Evolutionary conservation across 495 filamentous ascomycete genomes (phyloP), one percentile per base, ranked within the genome.

Genomic region (Annulohypoxylon moriforme): DNA sequence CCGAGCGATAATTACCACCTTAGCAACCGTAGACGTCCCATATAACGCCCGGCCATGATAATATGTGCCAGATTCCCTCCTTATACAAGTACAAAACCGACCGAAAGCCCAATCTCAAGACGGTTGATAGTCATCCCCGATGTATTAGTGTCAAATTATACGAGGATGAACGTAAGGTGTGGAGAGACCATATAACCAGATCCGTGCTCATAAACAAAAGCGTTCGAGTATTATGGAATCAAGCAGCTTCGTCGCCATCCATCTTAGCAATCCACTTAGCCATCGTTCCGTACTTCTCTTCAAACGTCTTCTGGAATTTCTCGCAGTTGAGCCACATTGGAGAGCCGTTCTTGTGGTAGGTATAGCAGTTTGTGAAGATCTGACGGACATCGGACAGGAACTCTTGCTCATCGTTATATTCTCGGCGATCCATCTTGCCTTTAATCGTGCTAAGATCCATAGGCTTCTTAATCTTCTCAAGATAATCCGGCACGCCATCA

Each of bases 391-490:
- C 84, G 52, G 74, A 71, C 22, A 81, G 64, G 64, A 85, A 86
- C 24, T 84, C 78, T 29, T 77, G 68, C 34, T 84, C 81, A 64
- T 77, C 76, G 3, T 14, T 56, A 67, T 86, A 86, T 57, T 83
- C 78, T 11, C 61, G 67, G 25, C 46, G 44, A 46, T 85, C 82
- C 80, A 86, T 83, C 77, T 86, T 86, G 60, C 62, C 69, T 74
- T 85, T 85, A 75, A 85, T 80, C 1, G 82, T 86, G 52, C 64
- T 78, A 22, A 86, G 78, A 67, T 85, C 84, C 84, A 86, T 86
- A 14, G 84, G 84, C 36, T 66, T 79, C 58, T 78, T 78, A 44
- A 86, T 62, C 62, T 85, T 84, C 0, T 81, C 75, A n/a, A 81
- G 60, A 66, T 86, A 86, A 64, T 85, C 81, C 10, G 82, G 82